phyloP scores from a whole-genome alignment of 768 basidiomycete species.

The Boletellus ananiceps region DNA sequence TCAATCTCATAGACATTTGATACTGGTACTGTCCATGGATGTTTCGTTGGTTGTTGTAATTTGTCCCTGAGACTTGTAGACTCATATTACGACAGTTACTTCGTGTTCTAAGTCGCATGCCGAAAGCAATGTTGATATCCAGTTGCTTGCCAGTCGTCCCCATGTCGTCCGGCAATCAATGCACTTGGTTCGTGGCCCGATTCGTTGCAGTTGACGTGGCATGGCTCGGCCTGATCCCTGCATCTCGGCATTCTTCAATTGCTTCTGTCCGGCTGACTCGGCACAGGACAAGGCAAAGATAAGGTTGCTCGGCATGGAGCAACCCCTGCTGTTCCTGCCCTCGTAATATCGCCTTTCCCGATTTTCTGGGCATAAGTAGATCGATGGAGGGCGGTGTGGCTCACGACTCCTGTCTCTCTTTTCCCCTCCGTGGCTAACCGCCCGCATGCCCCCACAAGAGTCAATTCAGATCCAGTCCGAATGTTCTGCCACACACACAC shows the following conservation, averaged over 20 bases:
- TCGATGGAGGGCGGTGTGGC: neutral
- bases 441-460: too few relatives aligned
- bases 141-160: too few relatives aligned
- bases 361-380: slow-evolving; percentile 12
- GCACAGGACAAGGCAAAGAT: slow-evolving; percentile 7
- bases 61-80: neutral
- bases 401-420: too few relatives aligned
- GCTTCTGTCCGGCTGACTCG: neutral
- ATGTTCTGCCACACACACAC: too few relatives aligned
- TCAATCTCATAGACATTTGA: neutral
- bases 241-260: too few relatives aligned
- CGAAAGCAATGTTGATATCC: too few relatives aligned
- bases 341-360: slow-evolving; percentile 1
- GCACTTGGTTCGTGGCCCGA: too few relatives aligned
- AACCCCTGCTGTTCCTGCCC: neutral
- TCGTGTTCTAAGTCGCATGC: neutral
- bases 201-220: too few relatives aligned
- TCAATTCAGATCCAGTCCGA: too few relatives aligned
- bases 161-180: too few relatives aligned
- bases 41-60: neutral
- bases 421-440: too few relatives aligned
- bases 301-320: slow-evolving; percentile 17
- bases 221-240: too few relatives aligned
- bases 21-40: neutral
- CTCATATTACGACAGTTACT: neutral